A percentile compares a stretch with the other conserved stretches of the same genome.
These are phyloP conservation scores for Spongospora subterranea DNA, from an alignment of 208 protist species.

Conservation along the genomic window DNA sequence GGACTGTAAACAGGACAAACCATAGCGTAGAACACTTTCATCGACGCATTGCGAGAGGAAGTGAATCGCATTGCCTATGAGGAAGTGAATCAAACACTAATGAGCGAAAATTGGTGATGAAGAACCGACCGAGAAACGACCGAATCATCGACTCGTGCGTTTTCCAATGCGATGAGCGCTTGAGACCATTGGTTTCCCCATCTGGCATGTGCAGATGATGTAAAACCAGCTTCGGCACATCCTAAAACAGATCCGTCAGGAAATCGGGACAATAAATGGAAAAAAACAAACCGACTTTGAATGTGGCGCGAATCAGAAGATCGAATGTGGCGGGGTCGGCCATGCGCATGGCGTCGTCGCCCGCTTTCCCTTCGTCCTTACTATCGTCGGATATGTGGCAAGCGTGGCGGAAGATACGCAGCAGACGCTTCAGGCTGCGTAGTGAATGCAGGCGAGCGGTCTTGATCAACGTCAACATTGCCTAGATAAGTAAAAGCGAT, in stretches of 20 bases:
- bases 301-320: neutral
- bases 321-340: conserved; percentile 2
- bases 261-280: neutral
- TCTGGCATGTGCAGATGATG: neutral
- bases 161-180: conserved; percentile 44
- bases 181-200: neutral
- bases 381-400: neutral
- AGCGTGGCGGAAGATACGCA: neutral
- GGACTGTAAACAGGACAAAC: neutral
- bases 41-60: conserved; percentile 12
- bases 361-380: neutral
- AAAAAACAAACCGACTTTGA: neutral
- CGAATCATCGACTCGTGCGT: neutral
- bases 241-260: neutral
- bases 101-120: too few species aligned
- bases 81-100: too few species aligned
- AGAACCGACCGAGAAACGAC: too few species aligned
- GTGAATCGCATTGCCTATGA: conserved; percentile 48
- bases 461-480: too few species aligned
- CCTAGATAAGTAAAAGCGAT: too few species aligned
- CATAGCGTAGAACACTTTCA: neutral
- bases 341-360: neutral
- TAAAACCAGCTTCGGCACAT: neutral
- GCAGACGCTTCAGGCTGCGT: conserved; percentile 39
- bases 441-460: too few species aligned